Conservation (phyloP, 305 asterid genomes). For the Andrographis paniculata region DNA sequence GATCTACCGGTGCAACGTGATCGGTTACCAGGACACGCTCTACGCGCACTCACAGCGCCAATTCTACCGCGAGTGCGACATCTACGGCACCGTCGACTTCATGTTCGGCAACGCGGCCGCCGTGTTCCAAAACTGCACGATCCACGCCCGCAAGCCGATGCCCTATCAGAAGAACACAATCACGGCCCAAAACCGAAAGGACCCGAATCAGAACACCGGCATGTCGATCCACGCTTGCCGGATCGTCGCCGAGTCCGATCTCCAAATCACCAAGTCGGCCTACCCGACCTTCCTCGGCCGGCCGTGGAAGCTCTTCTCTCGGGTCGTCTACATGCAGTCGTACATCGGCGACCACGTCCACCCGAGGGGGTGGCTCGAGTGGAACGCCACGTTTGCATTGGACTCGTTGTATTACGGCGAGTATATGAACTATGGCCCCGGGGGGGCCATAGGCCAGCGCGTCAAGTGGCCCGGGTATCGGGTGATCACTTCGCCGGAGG, state of each 20-base stretch:
- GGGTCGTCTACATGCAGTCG: constrained; percentile 71
- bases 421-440: constrained; percentile 89
- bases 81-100: constrained; percentile 93
- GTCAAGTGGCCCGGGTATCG: constrained; percentile 91
- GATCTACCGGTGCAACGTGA: constrained; percentile 66
- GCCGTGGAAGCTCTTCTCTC: constrained; percentile 89
- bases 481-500: constrained; percentile 40
- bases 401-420: constrained; percentile 87
- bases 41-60: constrained; percentile 89
- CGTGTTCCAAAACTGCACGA: constrained; percentile 80
- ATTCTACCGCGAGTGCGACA: constrained; percentile 81
- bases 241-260: constrained; percentile 65
- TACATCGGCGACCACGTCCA: constrained; percentile 70
- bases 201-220: constrained; percentile 95
- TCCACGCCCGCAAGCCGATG: constrained; percentile 68
- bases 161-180: constrained; percentile 65
- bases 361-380: constrained; percentile 89
- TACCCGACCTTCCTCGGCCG: constrained; percentile 75
- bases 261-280: constrained; percentile 32
- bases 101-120: constrained; percentile 97
- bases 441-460: constrained; percentile 56
- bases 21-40: constrained; percentile 90
- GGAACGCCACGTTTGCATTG: constrained; percentile 68
- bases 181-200: constrained; percentile 94
- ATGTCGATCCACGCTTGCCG: constrained; percentile 85